Percentiles rank a stretch among this genome's conserved stretches.
Evolutionary conservation across 768 basidiomycete species (phyloP).

Genomic region (Mycena capillaripes): DNA sequence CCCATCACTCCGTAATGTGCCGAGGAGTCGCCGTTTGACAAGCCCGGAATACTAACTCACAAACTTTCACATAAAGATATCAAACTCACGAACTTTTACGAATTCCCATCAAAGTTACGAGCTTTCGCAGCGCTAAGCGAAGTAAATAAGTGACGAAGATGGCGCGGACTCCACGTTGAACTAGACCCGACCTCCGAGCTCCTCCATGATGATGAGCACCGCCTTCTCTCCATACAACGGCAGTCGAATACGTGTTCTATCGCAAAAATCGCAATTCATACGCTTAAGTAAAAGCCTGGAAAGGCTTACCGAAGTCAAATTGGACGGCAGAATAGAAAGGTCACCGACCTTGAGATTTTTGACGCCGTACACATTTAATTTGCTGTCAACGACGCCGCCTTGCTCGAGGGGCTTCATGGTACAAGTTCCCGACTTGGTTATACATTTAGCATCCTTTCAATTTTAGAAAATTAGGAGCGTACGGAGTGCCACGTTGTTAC

Average conservation of each 20-base stretch:
- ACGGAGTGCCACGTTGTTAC: slow-evolving; percentile 44
- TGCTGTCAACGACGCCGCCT: slow-evolving; percentile 60
- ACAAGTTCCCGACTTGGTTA: slow-evolving; percentile 59
- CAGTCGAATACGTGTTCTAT: slow-evolving; percentile 60
- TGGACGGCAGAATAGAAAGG: slow-evolving; percentile 55
- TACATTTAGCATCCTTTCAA: neutral
- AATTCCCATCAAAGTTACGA: too few relatives aligned
- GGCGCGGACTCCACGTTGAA: too few relatives aligned
- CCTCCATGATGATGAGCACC: slow-evolving; percentile 56
- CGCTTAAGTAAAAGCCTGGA: neutral
- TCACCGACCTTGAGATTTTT: slow-evolving; percentile 60
- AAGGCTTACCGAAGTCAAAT: slow-evolving; percentile 49
- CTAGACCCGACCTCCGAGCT: too few relatives aligned
- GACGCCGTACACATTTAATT: slow-evolving; percentile 61
- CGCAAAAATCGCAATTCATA: neutral
- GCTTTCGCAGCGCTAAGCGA: too few relatives aligned
- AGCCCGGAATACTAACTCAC: too few relatives aligned
- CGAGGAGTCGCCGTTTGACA: too few relatives aligned
- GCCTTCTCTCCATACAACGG: slow-evolving; percentile 61
- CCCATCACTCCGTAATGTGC: too few relatives aligned
- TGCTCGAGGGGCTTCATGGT: slow-evolving; percentile 61
- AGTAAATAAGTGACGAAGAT: too few relatives aligned
- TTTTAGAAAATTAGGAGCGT: neutral
- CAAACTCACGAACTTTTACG: too few relatives aligned
- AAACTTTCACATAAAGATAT: too few relatives aligned